These are phyloP conservation scores for Mycena amicta DNA, from an alignment of 768 basidiomycete species.

Conservation along the genomic window DNA sequence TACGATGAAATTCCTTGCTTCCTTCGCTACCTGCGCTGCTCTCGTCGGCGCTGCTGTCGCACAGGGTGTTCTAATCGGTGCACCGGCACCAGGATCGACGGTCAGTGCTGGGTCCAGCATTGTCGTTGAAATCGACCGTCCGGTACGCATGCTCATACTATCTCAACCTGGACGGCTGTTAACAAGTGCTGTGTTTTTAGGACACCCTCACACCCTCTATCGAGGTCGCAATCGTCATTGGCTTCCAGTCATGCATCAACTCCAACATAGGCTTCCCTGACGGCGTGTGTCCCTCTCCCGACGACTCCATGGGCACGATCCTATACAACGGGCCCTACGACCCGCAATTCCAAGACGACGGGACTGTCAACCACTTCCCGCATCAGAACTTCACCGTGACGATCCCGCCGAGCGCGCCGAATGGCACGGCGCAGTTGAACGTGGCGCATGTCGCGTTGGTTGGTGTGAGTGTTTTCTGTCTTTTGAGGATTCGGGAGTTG, in stretches of 20 bases:
- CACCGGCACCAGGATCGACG: conserved; percentile 36
- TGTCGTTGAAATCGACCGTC: conserved; percentile 49
- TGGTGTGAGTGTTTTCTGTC: conserved; percentile 33
- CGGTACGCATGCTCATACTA: conserved; percentile 42
- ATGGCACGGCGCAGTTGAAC: conserved; percentile 31
- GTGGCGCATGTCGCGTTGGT: conserved; percentile 34
- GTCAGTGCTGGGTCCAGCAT: conserved; percentile 41
- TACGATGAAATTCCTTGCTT: conserved; percentile 17
- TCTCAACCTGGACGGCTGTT: too few relatives aligned
- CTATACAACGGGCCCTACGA: conserved; percentile 40
- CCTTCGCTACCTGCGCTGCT: conserved; percentile 19
- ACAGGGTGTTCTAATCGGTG: conserved; percentile 46
- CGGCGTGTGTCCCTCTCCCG: conserved; percentile 22
- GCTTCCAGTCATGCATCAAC: conserved; percentile 38
- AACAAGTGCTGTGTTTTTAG: background rate
- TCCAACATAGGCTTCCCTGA: too few relatives aligned
- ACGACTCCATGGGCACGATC: conserved; percentile 33
- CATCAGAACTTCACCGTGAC: conserved; percentile 43
- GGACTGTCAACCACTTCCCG: conserved; percentile 22
- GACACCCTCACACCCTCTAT: conserved; percentile 16
- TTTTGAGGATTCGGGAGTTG: too few relatives aligned
- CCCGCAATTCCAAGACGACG: conserved; percentile 27
- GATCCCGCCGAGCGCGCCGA: conserved; percentile 27
- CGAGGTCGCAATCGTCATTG: conserved; percentile 51
- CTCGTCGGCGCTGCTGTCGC: conserved; percentile 38